Base-by-base conservation (phyloP, 306 rosid species). In the Castanea crenata region DNA sequence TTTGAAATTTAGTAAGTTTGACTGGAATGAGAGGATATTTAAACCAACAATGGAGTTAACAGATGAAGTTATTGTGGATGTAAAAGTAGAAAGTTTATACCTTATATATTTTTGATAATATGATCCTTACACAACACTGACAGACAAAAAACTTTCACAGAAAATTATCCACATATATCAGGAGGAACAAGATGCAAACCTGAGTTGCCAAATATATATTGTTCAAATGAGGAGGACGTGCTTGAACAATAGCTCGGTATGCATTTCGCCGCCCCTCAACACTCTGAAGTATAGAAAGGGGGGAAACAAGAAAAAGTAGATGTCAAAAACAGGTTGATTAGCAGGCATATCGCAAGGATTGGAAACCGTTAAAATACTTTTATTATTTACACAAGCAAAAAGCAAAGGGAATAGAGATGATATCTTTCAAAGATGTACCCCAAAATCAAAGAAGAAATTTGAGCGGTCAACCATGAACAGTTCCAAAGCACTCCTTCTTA, bases 401-500 rank as follows among this genome's bases (percentile, higher is more conserved):
- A 82, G 49, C 23, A 52, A 32, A 29, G 16, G n/a, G 35, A 79
- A 79, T 35, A 10, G 68, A 73, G 65, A 65, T 27, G 82, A 65
- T n/a, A 75, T 25, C 74, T 76, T 44, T 57, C 29, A 55, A 79
- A 77, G 74, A 81, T 64, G 58, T 95, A 95, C 99, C 98, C 90
- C 97, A 41, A 93, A 95, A 85, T 95, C 98, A 90, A 95, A 95
- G 91, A 95, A 95, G 88, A 84, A 91, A 87, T 91, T 95, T 34
- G 98, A 91, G 62, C 96, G 91, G 77, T 95, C 98, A 82, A 93
- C 89, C 99, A 90, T 88, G 85, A 95, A 93, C 79, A 95, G 88
- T 88, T 95, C 99, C 73, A 95, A 83, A 70, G 99, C 97, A 89
- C 98, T 93, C 90, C 98, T 90, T 89, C 98, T 88, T 55, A 95